Evolutionary conservation across 495 filamentous ascomycete genomes (phyloP).

Genomic region (Aspergillus cristatus): DNA sequence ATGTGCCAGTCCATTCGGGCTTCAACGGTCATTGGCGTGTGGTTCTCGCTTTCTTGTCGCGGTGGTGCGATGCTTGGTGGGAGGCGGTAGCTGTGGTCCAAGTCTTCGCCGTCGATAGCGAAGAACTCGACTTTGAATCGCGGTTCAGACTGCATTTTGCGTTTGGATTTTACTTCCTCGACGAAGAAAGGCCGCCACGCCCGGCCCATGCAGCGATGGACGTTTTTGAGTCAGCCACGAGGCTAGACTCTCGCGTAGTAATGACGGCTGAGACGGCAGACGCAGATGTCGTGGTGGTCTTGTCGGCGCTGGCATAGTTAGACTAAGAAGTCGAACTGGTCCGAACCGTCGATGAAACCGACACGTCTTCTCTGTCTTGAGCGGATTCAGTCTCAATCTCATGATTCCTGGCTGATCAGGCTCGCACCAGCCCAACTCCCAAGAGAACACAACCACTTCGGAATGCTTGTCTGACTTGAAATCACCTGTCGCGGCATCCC

Average conservation of each 20-base stretch:
- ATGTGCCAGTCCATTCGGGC: conserved; percentile 46
- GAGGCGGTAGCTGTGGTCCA: conserved; percentile 9
- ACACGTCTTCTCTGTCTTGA: conserved; percentile 36
- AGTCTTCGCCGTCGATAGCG: conserved; percentile 40
- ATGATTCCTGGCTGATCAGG: conserved; percentile 28
- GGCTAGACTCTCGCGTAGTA: conserved; percentile 26
- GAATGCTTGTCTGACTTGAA: conserved; percentile 30
- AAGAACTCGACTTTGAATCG: conserved; percentile 44
- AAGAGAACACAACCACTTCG: conserved; percentile 33
- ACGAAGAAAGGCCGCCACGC: conserved; percentile 41
- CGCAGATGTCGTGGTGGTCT: conserved; percentile 28
- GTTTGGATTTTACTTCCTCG: conserved; percentile 32
- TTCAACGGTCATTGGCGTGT: conserved; percentile 29
- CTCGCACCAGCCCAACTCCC: conserved; percentile 31
- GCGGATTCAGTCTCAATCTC: conserved; percentile 31
- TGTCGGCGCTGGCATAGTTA: conserved; percentile 30
- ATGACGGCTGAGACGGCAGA: conserved; percentile 10
- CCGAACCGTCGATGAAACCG: conserved; percentile 41
- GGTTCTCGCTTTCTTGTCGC: conserved; percentile 16
- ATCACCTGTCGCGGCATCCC: conserved; percentile 27
- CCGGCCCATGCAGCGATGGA: conserved; percentile 34
- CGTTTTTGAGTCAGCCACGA: conserved; percentile 34
- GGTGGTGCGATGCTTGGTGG: conserved; percentile 11
- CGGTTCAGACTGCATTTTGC: conserved; percentile 17
- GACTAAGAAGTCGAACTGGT: conserved; percentile 36